phyloP scores from a whole-genome alignment of 164 flowering plant species.

The Vitis cinerea region DNA sequence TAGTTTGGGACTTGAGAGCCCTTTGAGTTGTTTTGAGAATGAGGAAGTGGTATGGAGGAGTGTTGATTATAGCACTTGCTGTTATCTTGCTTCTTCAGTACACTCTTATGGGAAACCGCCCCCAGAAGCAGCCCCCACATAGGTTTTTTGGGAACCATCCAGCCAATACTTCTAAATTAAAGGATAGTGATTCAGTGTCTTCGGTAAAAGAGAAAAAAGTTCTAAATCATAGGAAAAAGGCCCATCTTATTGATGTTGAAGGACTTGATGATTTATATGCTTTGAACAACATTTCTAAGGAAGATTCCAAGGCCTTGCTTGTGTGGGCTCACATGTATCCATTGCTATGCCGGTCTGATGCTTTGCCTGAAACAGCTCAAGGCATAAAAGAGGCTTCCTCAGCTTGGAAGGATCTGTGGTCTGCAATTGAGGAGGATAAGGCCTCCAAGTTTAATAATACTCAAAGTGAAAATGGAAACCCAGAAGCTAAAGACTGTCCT shows the following conservation, averaged over 20 bases:
- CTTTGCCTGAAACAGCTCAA: constrained; percentile 70
- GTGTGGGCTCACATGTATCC: constrained; percentile 62
- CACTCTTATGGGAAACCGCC: constrained; percentile 33
- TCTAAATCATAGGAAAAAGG: constrained; percentile 25
- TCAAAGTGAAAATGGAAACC: constrained; percentile 1
- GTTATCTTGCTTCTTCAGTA: constrained; percentile 57
- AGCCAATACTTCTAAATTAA: constrained; percentile 9
- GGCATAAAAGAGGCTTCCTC: constrained; percentile 81
- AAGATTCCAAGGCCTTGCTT: constrained; percentile 45
- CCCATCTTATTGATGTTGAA: constrained; percentile 38
- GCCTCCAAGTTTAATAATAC: constrained; percentile 12
- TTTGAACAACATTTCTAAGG: constrained; percentile 28
- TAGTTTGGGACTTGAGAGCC: not conserved
- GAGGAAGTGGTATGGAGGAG: constrained; percentile 85
- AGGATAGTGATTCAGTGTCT: constrained; percentile 9
- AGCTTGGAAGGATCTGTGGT: constrained; percentile 62
- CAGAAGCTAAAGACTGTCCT: constrained; percentile 45
- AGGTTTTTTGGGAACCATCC: constrained; percentile 49
- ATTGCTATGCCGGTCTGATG: constrained; percentile 67
- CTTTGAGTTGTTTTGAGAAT: constrained; percentile 23
- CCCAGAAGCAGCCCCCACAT: constrained; percentile 51
- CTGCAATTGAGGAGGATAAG: constrained; percentile 39
- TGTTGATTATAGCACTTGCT: constrained; percentile 50
- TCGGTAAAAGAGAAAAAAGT: constrained; percentile 3
- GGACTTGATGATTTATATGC: constrained; percentile 54